Evolutionary conservation across 306 rosid species (phyloP).

Genomic region (Coriaria nepalensis): DNA sequence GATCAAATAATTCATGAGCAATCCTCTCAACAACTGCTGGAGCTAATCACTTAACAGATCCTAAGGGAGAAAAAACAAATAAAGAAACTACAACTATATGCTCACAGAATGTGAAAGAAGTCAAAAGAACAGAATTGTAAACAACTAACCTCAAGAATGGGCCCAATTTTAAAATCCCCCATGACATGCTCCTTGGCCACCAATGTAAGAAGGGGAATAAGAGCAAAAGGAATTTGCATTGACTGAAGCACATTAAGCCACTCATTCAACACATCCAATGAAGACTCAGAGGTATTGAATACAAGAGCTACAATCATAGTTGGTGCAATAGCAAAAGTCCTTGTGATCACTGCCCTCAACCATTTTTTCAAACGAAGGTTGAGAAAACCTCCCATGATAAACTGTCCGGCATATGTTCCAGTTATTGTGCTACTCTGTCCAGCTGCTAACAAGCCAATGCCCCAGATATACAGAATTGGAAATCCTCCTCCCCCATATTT

Average conservation of each 20-base stretch:
- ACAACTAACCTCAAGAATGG: conserved; percentile 52
- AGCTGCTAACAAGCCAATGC: conserved; percentile 80
- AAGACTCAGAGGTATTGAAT: conserved; percentile 58
- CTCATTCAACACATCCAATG: conserved; percentile 69
- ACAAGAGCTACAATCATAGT: conserved; percentile 75
- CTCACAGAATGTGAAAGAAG: no score
- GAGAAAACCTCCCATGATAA: conserved; percentile 94
- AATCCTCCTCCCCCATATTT: conserved; percentile 82
- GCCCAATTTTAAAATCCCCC: conserved; percentile 82
- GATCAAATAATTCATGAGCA: no score
- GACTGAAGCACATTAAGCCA: conserved; percentile 99
- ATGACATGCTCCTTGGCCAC: conserved; percentile 84
- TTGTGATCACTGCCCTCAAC: conserved; percentile 76
- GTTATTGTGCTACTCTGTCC: conserved; percentile 99
- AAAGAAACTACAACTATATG: no score
- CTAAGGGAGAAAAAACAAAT: not conserved
- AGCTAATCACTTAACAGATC: no score
- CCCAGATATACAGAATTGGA: conserved; percentile 93
- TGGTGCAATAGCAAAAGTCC: conserved; percentile 80
- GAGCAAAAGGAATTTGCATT: conserved; percentile 91
- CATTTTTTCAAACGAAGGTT: conserved; percentile 84
- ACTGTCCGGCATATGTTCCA: conserved; percentile 98
- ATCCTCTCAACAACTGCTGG: no score
- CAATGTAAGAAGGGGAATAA: conserved; percentile 85
- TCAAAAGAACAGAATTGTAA: no score